These are phyloP conservation scores for Rhizophagus sp. DNA, from an alignment of 192 early-diverging fungal species.

Conservation along the genomic window DNA sequence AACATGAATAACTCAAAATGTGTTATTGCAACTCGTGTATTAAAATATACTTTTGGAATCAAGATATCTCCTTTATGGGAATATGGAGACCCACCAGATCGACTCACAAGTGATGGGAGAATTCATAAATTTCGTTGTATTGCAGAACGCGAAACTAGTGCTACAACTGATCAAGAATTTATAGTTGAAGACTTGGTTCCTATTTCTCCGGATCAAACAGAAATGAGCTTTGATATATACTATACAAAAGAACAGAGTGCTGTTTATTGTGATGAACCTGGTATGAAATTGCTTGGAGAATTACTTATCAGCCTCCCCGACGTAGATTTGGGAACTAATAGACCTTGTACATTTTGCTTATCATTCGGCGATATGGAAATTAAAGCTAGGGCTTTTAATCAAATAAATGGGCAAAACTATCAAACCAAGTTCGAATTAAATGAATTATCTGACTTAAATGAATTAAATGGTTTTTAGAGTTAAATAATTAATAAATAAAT, in stretches of 20 bases:
- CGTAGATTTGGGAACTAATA: not conserved
- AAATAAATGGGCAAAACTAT: constrained; percentile 1
- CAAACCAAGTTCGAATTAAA: constrained; percentile 1
- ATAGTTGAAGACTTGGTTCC: not conserved
- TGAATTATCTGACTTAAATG: not conserved
- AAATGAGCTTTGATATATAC: not conserved
- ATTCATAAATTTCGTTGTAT: not conserved
- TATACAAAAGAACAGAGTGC: not conserved
- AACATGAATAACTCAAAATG: not conserved
- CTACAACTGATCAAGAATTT: not conserved
- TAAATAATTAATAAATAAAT: too few species aligned
- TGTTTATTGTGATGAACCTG: constrained; percentile 15
- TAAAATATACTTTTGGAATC: not conserved
- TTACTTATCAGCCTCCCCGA: not conserved
- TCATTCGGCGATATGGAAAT: constrained; percentile 3
- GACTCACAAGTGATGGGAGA: not conserved
- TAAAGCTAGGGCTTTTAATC: not conserved
- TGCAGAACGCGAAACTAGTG: not conserved
- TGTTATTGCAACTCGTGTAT: not conserved
- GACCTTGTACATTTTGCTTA: not conserved
- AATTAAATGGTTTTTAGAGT: too few species aligned
- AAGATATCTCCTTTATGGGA: not conserved
- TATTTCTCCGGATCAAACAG: not conserved
- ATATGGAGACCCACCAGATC: not conserved
- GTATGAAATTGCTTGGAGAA: not conserved